Percentiles rank a stretch among this genome's conserved stretches.
Conservation (phyloP, 805 yeast genomes). For the Candida dajiaensis region DNA sequence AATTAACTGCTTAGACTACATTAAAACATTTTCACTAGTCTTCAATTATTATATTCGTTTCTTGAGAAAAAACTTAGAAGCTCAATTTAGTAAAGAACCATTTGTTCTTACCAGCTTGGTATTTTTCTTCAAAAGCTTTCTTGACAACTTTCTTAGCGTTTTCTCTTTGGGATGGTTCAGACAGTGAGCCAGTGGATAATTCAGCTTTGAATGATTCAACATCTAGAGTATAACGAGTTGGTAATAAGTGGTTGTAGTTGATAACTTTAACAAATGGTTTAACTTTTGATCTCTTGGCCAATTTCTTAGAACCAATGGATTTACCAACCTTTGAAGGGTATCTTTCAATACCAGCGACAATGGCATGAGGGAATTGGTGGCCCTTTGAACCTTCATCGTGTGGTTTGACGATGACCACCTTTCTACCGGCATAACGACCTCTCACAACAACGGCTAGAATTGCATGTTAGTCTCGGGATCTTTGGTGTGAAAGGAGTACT, state of each 20-base stretch:
- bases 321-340: conserved; percentile 96
- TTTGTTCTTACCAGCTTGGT: conserved; percentile 99
- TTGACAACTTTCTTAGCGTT: conserved; percentile 98
- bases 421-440: conserved; percentile 99
- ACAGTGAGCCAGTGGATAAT: conserved; percentile 88
- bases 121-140: conserved; percentile 99
- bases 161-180: conserved; percentile 96
- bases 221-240: conserved; percentile 98
- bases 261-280: conserved; percentile 99
- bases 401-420: conserved; percentile 97
- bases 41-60: neutral
- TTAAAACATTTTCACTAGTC: neutral
- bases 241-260: conserved; percentile 99
- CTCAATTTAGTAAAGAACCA: conserved; percentile 99
- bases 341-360: conserved; percentile 99
- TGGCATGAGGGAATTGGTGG: conserved; percentile 98
- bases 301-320: conserved; percentile 91
- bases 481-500: neutral
- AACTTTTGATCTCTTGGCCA: conserved; percentile 94
- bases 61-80: conserved; percentile 43
- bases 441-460: conserved; percentile 83
- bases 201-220: conserved; percentile 91
- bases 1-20: no score
- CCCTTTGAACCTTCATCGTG: conserved; percentile 98
- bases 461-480: conserved; percentile 6